phyloP scores from a whole-genome alignment of 352 stramenopile species.

The Phytophthora colocasiae region DNA sequence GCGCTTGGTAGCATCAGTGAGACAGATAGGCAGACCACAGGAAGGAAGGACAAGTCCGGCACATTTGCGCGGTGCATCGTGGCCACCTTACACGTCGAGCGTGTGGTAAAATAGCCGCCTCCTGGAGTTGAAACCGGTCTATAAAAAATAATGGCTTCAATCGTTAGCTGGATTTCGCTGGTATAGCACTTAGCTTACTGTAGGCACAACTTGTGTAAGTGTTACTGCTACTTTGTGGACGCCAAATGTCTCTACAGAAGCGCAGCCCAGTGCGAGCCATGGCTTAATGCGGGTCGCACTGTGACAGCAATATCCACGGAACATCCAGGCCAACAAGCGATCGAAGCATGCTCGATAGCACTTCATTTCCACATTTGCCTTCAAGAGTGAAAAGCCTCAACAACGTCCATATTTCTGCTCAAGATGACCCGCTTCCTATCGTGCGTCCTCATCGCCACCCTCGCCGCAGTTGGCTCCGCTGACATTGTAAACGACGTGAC shows the following conservation, averaged over 20 bases:
- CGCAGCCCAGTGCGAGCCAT: too few species aligned
- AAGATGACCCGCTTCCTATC: constrained; percentile 35
- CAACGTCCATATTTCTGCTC: constrained; percentile 11
- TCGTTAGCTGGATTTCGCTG: too few species aligned
- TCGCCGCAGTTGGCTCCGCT: constrained; percentile 13
- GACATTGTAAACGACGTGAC: constrained; percentile 23
- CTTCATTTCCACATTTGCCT: constrained; percentile 33
- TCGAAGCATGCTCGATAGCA: background rate
- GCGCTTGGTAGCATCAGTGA: background rate
- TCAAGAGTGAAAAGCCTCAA: constrained; percentile 10
- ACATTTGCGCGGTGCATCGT: constrained; percentile 16
- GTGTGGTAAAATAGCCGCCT: constrained; percentile 11
- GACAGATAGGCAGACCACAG: constrained; percentile 7
- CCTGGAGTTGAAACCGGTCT: constrained; percentile 15
- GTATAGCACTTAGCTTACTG: too few species aligned
- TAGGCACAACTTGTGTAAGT: too few species aligned
- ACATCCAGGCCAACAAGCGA: background rate
- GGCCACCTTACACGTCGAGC: background rate
- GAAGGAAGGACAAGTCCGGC: constrained; percentile 35
- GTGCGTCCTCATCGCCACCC: constrained; percentile 20
- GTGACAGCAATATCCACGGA: constrained; percentile 9
- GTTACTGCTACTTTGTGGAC: constrained; percentile 1
- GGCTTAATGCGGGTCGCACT: too few species aligned
- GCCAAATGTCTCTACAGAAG: constrained; percentile 24
- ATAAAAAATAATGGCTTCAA: background rate